A percentile compares a stretch with the other conserved stretches of the same genome.
phyloP scores from a whole-genome alignment of 2,329 filamentous ascomycete species.

The Orbilia javanica region DNA sequence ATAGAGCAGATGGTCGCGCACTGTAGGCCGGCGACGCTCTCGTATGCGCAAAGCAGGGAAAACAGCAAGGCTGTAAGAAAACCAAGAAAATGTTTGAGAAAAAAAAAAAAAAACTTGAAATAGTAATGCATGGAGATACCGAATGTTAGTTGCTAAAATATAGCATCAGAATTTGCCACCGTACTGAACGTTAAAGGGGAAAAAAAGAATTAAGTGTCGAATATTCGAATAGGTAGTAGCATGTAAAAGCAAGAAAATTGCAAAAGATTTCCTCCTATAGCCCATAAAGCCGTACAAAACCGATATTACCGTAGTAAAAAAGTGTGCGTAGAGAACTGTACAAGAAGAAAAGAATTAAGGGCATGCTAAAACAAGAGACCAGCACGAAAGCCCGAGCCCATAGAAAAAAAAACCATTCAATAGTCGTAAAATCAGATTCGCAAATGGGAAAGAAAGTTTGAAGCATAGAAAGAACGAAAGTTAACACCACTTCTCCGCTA shows the following conservation, averaged over 20 bases:
- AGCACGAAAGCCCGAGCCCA: slow-evolving; percentile 20
- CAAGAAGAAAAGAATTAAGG: slow-evolving; percentile 32
- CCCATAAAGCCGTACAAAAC: slow-evolving; percentile 44
- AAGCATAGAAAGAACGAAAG: slow-evolving; percentile 34
- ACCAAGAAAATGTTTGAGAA: neutral
- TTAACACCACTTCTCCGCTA: slow-evolving; percentile 48
- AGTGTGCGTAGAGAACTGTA: slow-evolving; percentile 26
- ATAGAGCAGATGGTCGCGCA: slow-evolving; percentile 54
- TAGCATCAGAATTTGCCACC: slow-evolving; percentile 12
- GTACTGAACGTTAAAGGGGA: neutral
- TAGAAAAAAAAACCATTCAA: slow-evolving; percentile 7
- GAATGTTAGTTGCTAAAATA: slow-evolving; percentile 7
- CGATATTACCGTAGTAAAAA: slow-evolving; percentile 6
- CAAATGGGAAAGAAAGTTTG: slow-evolving; percentile 24
- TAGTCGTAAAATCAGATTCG: slow-evolving; percentile 10
- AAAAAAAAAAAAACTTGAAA: slow-evolving; percentile 6
- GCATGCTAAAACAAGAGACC: slow-evolving; percentile 23
- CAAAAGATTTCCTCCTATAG: slow-evolving; percentile 44
- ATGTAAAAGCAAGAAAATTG: slow-evolving; percentile 34
- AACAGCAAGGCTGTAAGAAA: slow-evolving; percentile 14
- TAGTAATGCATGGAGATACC: slow-evolving; percentile 22
- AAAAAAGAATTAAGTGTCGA: slow-evolving; percentile 5
- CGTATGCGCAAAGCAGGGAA: slow-evolving; percentile 28
- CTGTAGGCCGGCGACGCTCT: slow-evolving; percentile 52
- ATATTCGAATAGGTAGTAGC: slow-evolving; percentile 28